Conservation (phyloP, 2,329 filamentous ascomycete species). For the Pseudocercospora musae region DNA sequence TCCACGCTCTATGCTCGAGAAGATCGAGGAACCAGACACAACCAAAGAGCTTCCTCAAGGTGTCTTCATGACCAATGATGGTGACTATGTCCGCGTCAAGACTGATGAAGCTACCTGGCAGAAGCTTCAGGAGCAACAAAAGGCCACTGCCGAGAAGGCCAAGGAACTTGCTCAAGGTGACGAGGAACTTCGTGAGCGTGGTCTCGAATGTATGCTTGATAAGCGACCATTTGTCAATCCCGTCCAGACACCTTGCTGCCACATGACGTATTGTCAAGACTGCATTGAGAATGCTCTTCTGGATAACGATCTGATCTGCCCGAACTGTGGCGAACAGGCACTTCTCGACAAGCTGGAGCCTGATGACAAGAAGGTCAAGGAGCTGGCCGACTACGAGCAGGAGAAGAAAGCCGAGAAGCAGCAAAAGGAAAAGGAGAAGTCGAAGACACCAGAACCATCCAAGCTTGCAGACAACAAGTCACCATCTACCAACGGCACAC, state of each 20-base stretch:
- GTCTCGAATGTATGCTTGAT: slow-evolving; percentile 92
- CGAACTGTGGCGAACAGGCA: slow-evolving; percentile 85
- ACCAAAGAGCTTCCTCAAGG: slow-evolving; percentile 72
- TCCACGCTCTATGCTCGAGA: slow-evolving; percentile 90
- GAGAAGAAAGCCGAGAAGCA: slow-evolving; percentile 48
- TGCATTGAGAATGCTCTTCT: slow-evolving; percentile 99
- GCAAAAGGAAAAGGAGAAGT: slow-evolving; percentile 43
- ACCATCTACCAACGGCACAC: slow-evolving; percentile 15
- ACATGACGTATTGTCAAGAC: slow-evolving; percentile 97
- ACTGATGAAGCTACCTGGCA: slow-evolving; percentile 96
- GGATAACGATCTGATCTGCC: slow-evolving; percentile 96
- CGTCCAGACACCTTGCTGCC: slow-evolving; percentile 98
- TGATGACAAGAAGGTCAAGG: slow-evolving; percentile 83
- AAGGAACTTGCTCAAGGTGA: slow-evolving; percentile 75
- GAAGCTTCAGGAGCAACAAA: slow-evolving; percentile 91
- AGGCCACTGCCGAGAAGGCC: slow-evolving; percentile 71
- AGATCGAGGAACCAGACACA: slow-evolving; percentile 85
- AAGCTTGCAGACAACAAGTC: slow-evolving; percentile 20
- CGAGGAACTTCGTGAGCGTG: slow-evolving; percentile 83
- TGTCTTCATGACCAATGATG: slow-evolving; percentile 96
- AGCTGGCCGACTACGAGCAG: slow-evolving; percentile 71
- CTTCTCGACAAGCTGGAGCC: slow-evolving; percentile 84
- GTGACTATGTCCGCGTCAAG: slow-evolving; percentile 94
- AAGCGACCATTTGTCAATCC: slow-evolving; percentile 97
- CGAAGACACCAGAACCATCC: slow-evolving; percentile 36